These are phyloP conservation scores for Crucihimalaya himalaica DNA, from an alignment of 345 rosid genomes.

Conservation along the genomic window DNA sequence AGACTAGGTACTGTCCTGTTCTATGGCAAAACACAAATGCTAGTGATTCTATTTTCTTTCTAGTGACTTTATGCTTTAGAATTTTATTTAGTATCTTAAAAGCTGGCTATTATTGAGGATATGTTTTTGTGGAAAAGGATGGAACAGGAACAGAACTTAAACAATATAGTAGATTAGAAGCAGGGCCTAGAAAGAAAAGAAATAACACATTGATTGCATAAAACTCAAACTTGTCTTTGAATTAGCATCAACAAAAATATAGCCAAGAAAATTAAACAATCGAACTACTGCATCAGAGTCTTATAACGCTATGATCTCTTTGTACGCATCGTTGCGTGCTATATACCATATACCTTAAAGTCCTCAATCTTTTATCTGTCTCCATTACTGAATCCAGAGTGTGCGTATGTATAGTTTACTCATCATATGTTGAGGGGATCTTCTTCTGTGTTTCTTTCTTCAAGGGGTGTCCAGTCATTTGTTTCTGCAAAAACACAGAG, in stretches of 20 bases:
- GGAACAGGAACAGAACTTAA: not conserved
- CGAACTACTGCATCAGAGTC: constrained; percentile 10
- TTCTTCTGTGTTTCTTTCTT: constrained; percentile 61
- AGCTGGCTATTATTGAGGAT: not conserved
- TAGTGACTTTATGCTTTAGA: too few species aligned
- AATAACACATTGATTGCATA: constrained; percentile 15
- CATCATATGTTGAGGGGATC: constrained; percentile 76
- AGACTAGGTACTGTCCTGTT: constrained; percentile 6
- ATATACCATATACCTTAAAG: constrained; percentile 23
- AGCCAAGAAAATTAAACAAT: constrained; percentile 21
- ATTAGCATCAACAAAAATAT: constrained; percentile 9
- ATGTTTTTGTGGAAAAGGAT: not conserved
- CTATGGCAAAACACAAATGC: constrained; percentile 1
- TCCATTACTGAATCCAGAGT: constrained; percentile 31
- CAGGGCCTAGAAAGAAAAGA: constrained; percentile 8
- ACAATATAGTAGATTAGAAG: constrained; percentile 21
- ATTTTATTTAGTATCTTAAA: not conserved
- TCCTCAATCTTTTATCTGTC: constrained; percentile 21
- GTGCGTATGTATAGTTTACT: constrained; percentile 4
- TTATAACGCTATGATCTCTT: constrained; percentile 14
- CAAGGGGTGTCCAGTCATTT: constrained; percentile 56
- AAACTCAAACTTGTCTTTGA: constrained; percentile 11
- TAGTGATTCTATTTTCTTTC: not conserved
- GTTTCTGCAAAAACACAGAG: constrained; percentile 50
- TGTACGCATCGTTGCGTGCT: constrained; percentile 31